Conservation (phyloP, 441 rosid species). For the Manihot esculenta region DNA sequence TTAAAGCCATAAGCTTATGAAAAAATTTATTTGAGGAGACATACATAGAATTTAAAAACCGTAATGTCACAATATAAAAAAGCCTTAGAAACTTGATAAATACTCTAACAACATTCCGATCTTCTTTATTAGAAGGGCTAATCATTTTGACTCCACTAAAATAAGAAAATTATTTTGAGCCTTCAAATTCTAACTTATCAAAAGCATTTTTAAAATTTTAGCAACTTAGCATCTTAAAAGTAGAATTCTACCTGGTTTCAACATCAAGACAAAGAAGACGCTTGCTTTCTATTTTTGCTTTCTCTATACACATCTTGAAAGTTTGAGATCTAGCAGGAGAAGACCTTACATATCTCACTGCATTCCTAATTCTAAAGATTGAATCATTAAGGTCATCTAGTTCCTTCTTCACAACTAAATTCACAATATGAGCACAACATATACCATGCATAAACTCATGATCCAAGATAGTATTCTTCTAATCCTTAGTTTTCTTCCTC, state of each 20-base stretch:
- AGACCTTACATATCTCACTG: too few species aligned
- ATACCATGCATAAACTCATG: too few species aligned
- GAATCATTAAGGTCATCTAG: too few species aligned
- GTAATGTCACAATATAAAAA: not conserved
- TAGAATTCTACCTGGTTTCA: slow-evolving; percentile 17
- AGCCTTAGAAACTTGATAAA: not conserved
- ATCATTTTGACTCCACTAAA: not conserved
- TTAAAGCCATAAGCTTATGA: not conserved
- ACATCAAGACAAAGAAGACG: slow-evolving; percentile 6
- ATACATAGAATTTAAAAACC: not conserved
- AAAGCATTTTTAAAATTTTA: not conserved
- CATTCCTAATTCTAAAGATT: too few species aligned
- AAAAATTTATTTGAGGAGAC: not conserved
- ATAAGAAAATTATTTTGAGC: not conserved
- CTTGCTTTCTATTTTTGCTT: not conserved
- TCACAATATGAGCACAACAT: too few species aligned
- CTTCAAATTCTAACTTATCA: too few species aligned
- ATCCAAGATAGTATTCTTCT: too few species aligned
- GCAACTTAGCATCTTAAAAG: not conserved
- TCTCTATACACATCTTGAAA: too few species aligned
- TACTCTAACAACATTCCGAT: not conserved
- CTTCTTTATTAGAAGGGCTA: not conserved
- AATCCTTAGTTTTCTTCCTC: too few species aligned
- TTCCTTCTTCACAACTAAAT: too few species aligned
- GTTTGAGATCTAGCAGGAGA: too few species aligned